Conservation (phyloP, 1,139 yeast genomes). For the Geotrichum reessii region DNA sequence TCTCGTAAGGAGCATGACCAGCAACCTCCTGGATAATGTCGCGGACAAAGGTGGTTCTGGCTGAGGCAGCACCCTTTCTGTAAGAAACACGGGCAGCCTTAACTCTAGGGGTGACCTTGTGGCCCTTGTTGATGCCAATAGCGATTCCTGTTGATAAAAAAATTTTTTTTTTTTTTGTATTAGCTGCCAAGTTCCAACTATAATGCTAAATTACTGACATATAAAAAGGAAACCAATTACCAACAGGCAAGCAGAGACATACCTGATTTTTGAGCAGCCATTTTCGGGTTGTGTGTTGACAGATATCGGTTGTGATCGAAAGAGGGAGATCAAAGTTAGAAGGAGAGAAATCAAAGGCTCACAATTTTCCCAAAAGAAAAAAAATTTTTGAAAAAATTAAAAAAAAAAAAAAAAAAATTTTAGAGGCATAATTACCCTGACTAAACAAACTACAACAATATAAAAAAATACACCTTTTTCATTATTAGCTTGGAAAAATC, state of each 20-base stretch:
- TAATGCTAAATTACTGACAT: too few species aligned
- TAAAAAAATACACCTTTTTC: too few species aligned
- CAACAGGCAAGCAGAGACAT: slow-evolving; percentile 25
- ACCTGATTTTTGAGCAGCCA: slow-evolving; percentile 44
- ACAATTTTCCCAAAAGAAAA: background rate
- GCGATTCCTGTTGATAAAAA: slow-evolving; percentile 72
- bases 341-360: background rate
- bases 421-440: background rate
- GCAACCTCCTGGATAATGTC: slow-evolving; percentile 93
- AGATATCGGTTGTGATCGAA: background rate
- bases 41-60: slow-evolving; percentile 96
- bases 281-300: slow-evolving; percentile 23
- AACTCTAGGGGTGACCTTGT: slow-evolving; percentile 90
- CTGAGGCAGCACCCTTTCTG: slow-evolving; percentile 95
- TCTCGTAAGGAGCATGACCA: slow-evolving; percentile 99
- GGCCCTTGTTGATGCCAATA: slow-evolving; percentile 98
- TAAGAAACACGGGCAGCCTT: slow-evolving; percentile 90
- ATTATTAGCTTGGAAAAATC: too few species aligned
- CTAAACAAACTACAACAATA: background rate
- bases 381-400: too few species aligned
- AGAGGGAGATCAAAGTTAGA: background rate
- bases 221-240: background rate
- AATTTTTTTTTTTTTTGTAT: too few species aligned
- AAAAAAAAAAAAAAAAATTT: too few species aligned
- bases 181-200: too few species aligned